These are phyloP conservation scores for Debaryomyces coudertii DNA, from an alignment of 1,139 yeast species.

Conservation along the genomic window DNA sequence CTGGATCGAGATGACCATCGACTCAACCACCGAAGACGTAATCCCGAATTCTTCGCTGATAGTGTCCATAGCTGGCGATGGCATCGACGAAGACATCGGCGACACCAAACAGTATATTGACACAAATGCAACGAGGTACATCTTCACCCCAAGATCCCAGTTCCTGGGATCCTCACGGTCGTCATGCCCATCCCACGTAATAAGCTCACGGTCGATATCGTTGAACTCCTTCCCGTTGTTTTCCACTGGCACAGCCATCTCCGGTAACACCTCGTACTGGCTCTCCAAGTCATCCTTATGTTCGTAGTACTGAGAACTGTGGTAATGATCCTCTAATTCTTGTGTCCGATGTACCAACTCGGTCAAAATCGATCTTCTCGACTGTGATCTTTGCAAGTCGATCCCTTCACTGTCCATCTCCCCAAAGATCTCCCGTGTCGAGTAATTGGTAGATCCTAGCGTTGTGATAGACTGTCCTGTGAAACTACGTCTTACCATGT, in stretches of 20 bases:
- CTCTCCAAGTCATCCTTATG: constrained; percentile 1
- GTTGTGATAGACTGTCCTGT: constrained; percentile 14
- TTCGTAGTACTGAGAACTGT: neutral
- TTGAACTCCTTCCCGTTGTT: constrained; percentile 42
- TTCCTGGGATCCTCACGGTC: constrained; percentile 48
- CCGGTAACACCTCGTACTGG: constrained; percentile 7
- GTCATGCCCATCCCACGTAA: constrained; percentile 42
- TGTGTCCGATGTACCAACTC: constrained; percentile 33
- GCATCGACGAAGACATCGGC: constrained; percentile 51
- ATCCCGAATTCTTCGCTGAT: constrained; percentile 39
- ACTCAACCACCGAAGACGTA: constrained; percentile 29
- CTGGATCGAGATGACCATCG: constrained; percentile 49
- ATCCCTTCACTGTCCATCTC: constrained; percentile 35
- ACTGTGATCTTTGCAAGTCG: constrained; percentile 36
- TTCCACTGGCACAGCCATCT: constrained; percentile 8
- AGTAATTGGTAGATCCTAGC: constrained; percentile 17
- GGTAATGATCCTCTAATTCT: constrained; percentile 13
- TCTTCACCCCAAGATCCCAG: constrained; percentile 36
- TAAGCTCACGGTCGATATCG: constrained; percentile 45
- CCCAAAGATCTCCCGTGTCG: constrained; percentile 41
- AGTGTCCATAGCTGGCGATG: constrained; percentile 46
- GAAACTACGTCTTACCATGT: constrained; percentile 16
- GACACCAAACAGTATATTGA: constrained; percentile 48
- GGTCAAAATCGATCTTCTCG: constrained; percentile 42
- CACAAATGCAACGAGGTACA: constrained; percentile 35